These are phyloP conservation scores for Macrocybe gigantea DNA, from an alignment of 768 basidiomycete species.

Conservation along the genomic window DNA sequence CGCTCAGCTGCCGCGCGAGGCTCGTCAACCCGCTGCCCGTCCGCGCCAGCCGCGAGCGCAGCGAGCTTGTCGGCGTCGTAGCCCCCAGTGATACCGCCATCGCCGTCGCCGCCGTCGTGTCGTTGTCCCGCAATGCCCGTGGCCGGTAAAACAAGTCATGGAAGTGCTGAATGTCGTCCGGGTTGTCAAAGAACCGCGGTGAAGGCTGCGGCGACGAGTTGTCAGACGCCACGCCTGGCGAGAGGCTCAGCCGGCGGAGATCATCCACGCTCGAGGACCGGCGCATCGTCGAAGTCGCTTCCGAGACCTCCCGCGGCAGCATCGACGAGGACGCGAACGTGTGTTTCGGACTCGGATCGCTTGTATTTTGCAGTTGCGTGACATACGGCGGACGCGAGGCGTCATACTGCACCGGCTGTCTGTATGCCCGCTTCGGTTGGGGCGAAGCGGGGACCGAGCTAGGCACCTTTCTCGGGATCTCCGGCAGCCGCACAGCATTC, in stretches of 20 bases:
- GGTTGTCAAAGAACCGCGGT: conserved; percentile 50
- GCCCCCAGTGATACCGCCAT: conserved; percentile 10
- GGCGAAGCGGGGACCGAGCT: conserved; percentile 1
- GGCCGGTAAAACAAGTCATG: conserved; percentile 70
- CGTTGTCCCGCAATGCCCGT: conserved; percentile 8
- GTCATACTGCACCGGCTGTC: conserved; percentile 32
- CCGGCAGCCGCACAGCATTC: conserved; percentile 28
- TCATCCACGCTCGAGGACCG: too few relatives aligned
- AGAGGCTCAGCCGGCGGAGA: too few relatives aligned
- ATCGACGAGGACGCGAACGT: conserved; percentile 17
- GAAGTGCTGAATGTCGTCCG: conserved; percentile 69
- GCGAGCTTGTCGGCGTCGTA: conserved; percentile 16
- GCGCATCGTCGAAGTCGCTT: too few relatives aligned
- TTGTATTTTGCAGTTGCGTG: conserved; percentile 8
- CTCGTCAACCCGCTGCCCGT: conserved; percentile 42
- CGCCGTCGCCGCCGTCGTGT: conserved; percentile 9
- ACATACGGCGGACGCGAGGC: conserved; percentile 21
- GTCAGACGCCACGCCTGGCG: conserved; percentile 13
- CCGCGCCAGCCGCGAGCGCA: conserved; percentile 20
- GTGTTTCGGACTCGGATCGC: conserved; percentile 14
- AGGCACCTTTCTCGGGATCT: conserved; percentile 43
- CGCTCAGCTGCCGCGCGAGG: conserved; percentile 43
- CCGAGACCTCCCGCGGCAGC: conserved; percentile 6
- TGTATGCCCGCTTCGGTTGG: conserved; percentile 12
- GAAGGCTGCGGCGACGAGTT: conserved; percentile 35